Evolutionary conservation across 768 basidiomycete genomes (phyloP).

Genomic region (Trametes sanguinea): DNA sequence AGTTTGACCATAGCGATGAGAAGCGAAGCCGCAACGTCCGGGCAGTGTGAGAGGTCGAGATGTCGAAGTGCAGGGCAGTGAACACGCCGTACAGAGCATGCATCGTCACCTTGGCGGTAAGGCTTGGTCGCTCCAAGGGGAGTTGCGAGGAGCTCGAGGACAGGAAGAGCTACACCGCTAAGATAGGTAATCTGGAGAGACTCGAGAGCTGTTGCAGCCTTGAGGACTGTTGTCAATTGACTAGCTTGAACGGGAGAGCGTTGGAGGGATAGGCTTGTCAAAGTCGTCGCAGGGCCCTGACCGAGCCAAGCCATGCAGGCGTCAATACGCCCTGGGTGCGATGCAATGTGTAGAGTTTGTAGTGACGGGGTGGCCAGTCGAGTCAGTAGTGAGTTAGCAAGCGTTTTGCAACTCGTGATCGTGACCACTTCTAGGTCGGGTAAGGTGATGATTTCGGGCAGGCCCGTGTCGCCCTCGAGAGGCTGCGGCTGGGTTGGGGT

Average conservation of each 20-base stretch:
- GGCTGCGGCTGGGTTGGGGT: not conserved
- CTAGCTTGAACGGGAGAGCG: constrained; percentile 36
- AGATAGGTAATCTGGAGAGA: constrained; percentile 44
- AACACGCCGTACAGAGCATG: constrained; percentile 8
- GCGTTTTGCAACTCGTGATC: not conserved
- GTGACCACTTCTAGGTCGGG: constrained; percentile 22
- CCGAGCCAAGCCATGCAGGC: constrained; percentile 29
- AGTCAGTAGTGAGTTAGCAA: constrained; percentile 8
- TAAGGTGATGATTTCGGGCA: constrained; percentile 9
- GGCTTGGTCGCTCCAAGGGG: constrained; percentile 4
- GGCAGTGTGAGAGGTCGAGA: constrained; percentile 57
- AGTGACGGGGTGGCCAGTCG: constrained; percentile 18
- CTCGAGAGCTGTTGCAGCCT: constrained; percentile 40
- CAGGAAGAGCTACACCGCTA: constrained; percentile 35
- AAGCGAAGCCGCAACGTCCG: constrained; percentile 53
- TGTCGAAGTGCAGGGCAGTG: constrained; percentile 52
- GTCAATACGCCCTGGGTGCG: constrained; percentile 20
- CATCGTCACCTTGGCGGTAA: not conserved
- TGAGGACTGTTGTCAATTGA: constrained; percentile 37
- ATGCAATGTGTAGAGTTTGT: constrained; percentile 14
- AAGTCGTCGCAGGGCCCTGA: constrained; percentile 13
- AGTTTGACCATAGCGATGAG: constrained; percentile 56
- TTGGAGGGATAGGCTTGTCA: constrained; percentile 45
- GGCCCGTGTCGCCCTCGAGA: constrained; percentile 3
- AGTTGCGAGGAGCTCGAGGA: constrained; percentile 44